Base-by-base conservation (phyloP, 1,284 basidiomycete species). In the Pseudozyma hubeiensis region DNA sequence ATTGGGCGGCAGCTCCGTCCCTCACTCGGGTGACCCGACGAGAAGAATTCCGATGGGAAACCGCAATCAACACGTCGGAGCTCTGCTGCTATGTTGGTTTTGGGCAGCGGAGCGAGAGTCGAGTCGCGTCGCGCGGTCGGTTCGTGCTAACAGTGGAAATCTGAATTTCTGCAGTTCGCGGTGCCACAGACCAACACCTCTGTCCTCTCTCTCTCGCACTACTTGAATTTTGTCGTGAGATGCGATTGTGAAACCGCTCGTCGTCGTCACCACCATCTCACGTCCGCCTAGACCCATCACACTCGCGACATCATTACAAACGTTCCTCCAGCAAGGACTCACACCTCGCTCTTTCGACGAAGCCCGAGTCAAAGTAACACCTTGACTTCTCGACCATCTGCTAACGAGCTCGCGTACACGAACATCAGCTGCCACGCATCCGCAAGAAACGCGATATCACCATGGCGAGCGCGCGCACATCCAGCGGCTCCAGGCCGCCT, bases 401-500 rank as follows among this genome's bases (percentile, higher is more conserved):
- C 35, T 4, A 13, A 19, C 31, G 40, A 44, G 40, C 51, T 31
- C 24, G 34, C 11, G n/a, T 17, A 39, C 14, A 47, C 14, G 4
- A 33, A 9, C 1, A 43, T 13, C 7, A 34, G 17, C 31, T 4
- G 30, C 39, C 31, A 10, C 31, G 29, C 16, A 29, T 39, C n/a
- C 50, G 6, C 39, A 4, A 31, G 24, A 24, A 0, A 16, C 40
- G 17, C 3, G 10, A 33, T 5, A 13, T 5, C 53, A 60, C 5
- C 40, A 72, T 72, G 69, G 66, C 69, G 41, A 56, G 54, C 43
- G 59, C 59, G 24, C 70, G 61, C 53, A 45, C 56, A 37, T 64
- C 70, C n/a, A 69, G 62, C 51, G 65, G 65, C 19, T 69, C 62
- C 5, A 60, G 70, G 53, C 70, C 70, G 43, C 60, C 70, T 7